These are phyloP conservation scores for Pyrenophora graminea DNA, from an alignment of 2,329 filamentous ascomycete species.

Conservation along the genomic window DNA sequence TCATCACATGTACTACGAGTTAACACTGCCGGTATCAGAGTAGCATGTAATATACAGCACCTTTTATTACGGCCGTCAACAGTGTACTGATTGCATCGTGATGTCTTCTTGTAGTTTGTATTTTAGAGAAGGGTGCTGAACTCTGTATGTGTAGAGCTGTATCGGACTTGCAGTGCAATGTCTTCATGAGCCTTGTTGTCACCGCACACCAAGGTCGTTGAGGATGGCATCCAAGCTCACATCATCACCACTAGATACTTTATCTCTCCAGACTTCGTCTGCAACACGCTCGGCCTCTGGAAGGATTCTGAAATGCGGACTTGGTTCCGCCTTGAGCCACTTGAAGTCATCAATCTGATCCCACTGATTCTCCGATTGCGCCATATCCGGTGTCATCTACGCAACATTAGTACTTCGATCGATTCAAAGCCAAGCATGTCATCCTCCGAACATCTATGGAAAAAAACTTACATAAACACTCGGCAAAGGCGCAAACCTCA, in stretches of 20 bases:
- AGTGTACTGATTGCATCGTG: constrained; percentile 5
- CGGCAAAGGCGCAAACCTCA: constrained; percentile 81
- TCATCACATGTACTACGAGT: constrained; percentile 36
- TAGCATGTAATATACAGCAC: constrained; percentile 35
- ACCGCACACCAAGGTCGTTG: constrained; percentile 6
- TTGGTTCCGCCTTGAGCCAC: constrained; percentile 85
- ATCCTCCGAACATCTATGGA: too few species aligned
- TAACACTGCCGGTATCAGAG: constrained; percentile 28
- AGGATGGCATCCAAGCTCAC: constrained; percentile 24
- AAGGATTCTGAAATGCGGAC: constrained; percentile 84
- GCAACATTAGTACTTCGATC: not conserved
- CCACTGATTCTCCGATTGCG: constrained; percentile 68
- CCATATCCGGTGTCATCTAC: constrained; percentile 28
- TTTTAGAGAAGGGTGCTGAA: not conserved
- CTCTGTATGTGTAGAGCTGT: not conserved
- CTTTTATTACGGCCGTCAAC: constrained; percentile 21
- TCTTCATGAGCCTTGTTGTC: not conserved
- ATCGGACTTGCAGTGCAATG: not conserved
- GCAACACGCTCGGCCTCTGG: constrained; percentile 62
- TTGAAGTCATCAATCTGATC: constrained; percentile 95
- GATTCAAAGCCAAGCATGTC: not conserved
- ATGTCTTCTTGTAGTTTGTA: not conserved
- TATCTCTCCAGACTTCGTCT: constrained; percentile 65
- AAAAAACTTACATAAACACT: constrained; percentile 64
- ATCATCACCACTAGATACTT: constrained; percentile 51